phyloP scores from a whole-genome alignment of 495 filamentous ascomycete species.

The Paragyromitra xinjiangensis region DNA sequence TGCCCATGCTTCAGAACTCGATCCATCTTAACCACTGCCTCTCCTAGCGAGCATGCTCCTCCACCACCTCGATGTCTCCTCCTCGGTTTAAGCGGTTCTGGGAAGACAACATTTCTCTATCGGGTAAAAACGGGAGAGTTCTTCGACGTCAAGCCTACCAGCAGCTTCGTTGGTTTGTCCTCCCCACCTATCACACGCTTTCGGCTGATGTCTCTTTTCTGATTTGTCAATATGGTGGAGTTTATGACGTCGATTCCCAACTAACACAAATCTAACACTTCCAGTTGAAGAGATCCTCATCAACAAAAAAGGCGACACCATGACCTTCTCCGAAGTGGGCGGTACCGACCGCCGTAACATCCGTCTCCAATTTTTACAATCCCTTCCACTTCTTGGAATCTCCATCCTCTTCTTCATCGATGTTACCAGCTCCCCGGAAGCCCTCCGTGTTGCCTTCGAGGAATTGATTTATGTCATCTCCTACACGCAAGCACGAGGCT shows the following conservation, averaged over 20 bases:
- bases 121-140: conserved; percentile 50
- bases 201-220: background rate
- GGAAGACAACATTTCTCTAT: conserved; percentile 54
- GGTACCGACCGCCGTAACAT: conserved; percentile 51
- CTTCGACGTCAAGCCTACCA: conserved; percentile 41
- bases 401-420: conserved; percentile 55
- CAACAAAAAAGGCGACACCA: conserved; percentile 47
- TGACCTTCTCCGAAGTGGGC: conserved; percentile 52
- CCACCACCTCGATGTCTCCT: conserved; percentile 45
- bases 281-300: conserved; percentile 51
- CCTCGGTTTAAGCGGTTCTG: conserved; percentile 50
- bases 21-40: background rate
- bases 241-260: background rate
- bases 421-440: conserved; percentile 23
- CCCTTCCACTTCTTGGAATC: conserved; percentile 30
- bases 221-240: background rate
- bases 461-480: conserved; percentile 47
- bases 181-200: background rate
- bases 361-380: conserved; percentile 50
- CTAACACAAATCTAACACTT: conserved; percentile 26
- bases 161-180: conserved; percentile 37
- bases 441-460: conserved; percentile 40
- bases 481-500: conserved; percentile 42
- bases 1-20: conserved; percentile 22
- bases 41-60: conserved; percentile 14